phyloP scores from a whole-genome alignment of 306 rosid species.

The Albizia julibrissin region DNA sequence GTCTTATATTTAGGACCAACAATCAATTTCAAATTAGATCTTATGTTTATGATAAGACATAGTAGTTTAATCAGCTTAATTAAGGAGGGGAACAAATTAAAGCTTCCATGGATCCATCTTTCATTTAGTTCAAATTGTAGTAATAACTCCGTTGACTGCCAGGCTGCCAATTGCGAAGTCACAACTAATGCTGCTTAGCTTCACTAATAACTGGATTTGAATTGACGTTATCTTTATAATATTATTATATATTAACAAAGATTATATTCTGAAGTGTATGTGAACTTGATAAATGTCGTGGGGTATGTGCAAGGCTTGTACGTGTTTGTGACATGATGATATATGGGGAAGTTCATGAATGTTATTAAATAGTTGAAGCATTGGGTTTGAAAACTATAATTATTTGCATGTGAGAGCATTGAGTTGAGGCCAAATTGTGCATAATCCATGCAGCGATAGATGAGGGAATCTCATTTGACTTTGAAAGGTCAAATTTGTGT shows the following conservation, averaged over 20 bases:
- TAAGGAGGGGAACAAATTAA: no score
- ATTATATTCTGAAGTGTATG: background rate
- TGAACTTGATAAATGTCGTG: background rate
- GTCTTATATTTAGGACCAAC: no score
- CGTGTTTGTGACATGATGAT: no score
- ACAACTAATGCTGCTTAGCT: no score
- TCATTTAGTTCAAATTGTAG: no score
- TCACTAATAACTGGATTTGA: no score
- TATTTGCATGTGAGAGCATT: background rate
- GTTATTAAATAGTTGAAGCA: background rate
- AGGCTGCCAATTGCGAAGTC: background rate
- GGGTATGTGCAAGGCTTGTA: no score
- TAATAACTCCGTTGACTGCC: background rate
- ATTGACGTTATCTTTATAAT: background rate
- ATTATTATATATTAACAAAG: no score
- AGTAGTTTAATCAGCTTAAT: no score
- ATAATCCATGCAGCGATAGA: background rate
- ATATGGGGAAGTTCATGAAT: background rate
- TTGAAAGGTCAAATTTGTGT: background rate
- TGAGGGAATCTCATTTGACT: background rate
- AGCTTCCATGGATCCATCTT: no score
- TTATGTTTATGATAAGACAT: no score
- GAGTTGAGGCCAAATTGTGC: background rate
- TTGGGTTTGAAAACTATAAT: background rate
- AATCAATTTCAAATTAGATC: no score